Percentiles rank a stretch among this genome's conserved stretches.
phyloP scores from a whole-genome alignment of 371 early-diverging fungal species.

The Lichtheimia ramosa region DNA sequence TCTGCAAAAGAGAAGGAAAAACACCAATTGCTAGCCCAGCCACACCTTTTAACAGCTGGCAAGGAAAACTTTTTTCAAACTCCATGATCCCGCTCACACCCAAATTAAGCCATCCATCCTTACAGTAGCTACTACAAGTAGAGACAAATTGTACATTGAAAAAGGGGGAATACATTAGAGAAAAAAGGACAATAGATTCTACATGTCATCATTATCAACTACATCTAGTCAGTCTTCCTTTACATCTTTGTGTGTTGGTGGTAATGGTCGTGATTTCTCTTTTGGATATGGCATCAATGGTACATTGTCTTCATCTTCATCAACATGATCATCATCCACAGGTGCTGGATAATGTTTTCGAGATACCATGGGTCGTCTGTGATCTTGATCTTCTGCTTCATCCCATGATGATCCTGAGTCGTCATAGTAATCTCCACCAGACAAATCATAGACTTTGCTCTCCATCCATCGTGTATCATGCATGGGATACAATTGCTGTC shows the following conservation, averaged over 20 bases:
- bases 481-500: conserved; percentile 4
- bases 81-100: background rate
- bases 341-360: background rate
- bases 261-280: background rate
- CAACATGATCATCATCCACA: background rate
- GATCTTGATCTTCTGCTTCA: conserved; percentile 8
- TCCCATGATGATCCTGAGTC: conserved; percentile 4
- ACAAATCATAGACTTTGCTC: conserved; percentile 22
- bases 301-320: conserved; percentile 17
- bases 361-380: conserved; percentile 1
- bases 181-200: background rate
- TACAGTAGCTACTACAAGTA: too few relatives aligned
- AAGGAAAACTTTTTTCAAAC: conserved; percentile 9
- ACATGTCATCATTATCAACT: background rate
- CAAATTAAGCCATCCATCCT: background rate
- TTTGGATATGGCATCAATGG: conserved; percentile 8
- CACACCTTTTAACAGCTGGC: conserved; percentile 2
- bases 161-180: background rate
- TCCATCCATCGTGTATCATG: conserved; percentile 13
- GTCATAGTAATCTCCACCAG: conserved; percentile 18
- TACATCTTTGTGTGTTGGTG: background rate
- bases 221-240: conserved; percentile 1
- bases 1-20: conserved; percentile 11
- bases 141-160: background rate
- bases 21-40: background rate